phyloP scores from a whole-genome alignment of 306 rosid species.

The Vigna trinervia region DNA sequence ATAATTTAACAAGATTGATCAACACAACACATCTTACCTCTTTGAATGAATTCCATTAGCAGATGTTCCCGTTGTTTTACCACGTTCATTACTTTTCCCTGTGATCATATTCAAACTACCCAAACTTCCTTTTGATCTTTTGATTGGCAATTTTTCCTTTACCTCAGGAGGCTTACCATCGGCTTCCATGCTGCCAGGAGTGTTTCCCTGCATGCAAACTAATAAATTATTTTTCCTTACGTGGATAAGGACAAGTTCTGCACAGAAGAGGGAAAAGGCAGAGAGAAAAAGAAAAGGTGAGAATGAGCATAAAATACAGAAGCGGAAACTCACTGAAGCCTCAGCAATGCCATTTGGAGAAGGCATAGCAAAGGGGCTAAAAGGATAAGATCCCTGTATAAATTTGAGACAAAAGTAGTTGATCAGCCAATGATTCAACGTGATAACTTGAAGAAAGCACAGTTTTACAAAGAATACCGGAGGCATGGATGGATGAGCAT shows the following conservation, averaged over 20 bases:
- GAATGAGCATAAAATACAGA: conserved; percentile 24
- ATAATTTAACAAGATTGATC: conserved; percentile 37
- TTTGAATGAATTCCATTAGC: conserved; percentile 86
- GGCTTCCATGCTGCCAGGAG: conserved; percentile 79
- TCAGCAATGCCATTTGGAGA: conserved; percentile 92
- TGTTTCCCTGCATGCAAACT: conserved; percentile 74
- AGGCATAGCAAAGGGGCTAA: conserved; percentile 92
- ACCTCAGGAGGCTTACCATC: conserved; percentile 85
- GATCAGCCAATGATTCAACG: conserved; percentile 35
- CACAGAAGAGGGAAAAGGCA: conserved; percentile 18
- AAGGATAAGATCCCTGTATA: conserved; percentile 94
- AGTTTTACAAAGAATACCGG: conserved; percentile 65
- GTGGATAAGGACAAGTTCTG: conserved; percentile 40
- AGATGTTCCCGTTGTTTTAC: conserved; percentile 79
- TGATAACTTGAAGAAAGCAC: conserved; percentile 43
- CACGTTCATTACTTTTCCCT: conserved; percentile 81
- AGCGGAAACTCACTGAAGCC: conserved; percentile 78
- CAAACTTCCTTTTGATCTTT: conserved; percentile 97
- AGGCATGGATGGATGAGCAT: conserved; percentile 98
- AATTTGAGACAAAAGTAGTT: conserved; percentile 38
- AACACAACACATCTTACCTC: conserved; percentile 63
- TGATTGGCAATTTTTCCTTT: conserved; percentile 92
- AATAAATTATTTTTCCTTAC: conserved; percentile 45
- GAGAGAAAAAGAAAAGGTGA: conserved; percentile 10
- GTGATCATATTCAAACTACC: conserved; percentile 98